These are phyloP conservation scores for Neonectria punicea DNA, from an alignment of 2,329 filamentous ascomycete genomes.

Conservation along the genomic window DNA sequence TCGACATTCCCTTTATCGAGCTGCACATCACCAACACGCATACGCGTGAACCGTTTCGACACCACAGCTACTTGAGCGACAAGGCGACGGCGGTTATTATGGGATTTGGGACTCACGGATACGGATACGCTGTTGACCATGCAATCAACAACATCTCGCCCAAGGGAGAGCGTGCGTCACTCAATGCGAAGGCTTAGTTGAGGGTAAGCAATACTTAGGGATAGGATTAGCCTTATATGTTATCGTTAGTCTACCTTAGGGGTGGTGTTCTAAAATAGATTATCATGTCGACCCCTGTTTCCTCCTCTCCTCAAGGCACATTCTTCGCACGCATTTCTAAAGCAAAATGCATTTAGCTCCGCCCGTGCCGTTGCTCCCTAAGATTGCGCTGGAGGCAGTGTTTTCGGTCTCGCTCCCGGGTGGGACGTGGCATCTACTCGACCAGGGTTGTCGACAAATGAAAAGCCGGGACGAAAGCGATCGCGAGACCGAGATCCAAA, in stretches of 20 bases:
- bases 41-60: conserved; percentile 72
- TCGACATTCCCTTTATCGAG: no score
- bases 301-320: no score
- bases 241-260: no score
- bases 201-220: no score
- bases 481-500: conserved; percentile 16
- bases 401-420: conserved; percentile 16
- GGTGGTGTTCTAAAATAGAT: background rate
- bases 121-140: conserved; percentile 18
- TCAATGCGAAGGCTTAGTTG: background rate
- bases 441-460: conserved; percentile 6
- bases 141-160: conserved; percentile 12
- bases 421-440: background rate
- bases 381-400: conserved; percentile 11
- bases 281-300: no score
- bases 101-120: conserved; percentile 21
- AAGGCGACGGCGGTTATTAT: conserved; percentile 75
- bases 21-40: no score
- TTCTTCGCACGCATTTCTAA: no score
- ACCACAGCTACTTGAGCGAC: conserved; percentile 76
- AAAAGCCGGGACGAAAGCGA: conserved; percentile 9
- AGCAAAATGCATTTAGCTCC: no score
- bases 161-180: conserved; percentile 11
- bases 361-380: background rate
- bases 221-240: background rate